A percentile compares a stretch with the other conserved stretches of the same genome.
These are phyloP conservation scores for Xylaria flabelliformis DNA, from an alignment of 495 filamentous ascomycete genomes.

Conservation along the genomic window DNA sequence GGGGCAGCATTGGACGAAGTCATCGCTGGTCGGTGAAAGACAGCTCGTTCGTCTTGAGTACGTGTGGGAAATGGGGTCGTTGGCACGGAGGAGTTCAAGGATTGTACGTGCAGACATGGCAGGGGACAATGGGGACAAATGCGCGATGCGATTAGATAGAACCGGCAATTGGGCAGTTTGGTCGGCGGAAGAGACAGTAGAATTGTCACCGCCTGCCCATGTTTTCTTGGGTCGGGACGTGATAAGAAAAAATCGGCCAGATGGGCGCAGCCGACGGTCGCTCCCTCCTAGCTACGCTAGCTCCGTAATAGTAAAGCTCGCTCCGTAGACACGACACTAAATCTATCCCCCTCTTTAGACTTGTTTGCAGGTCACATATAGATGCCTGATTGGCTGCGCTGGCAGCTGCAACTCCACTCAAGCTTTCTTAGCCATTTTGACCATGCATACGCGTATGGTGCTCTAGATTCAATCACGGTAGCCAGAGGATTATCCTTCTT, in stretches of 20 bases:
- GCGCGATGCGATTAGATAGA: constrained; percentile 32
- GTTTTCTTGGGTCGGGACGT: constrained; percentile 9
- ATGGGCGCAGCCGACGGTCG: constrained; percentile 28
- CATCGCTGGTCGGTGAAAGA: constrained; percentile 43
- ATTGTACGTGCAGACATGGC: constrained; percentile 25
- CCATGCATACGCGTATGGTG: not conserved
- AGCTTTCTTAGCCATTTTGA: not conserved
- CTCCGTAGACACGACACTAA: not conserved
- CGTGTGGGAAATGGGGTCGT: constrained; percentile 23
- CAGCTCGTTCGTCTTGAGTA: constrained; percentile 45
- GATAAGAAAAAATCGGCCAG: constrained; percentile 40
- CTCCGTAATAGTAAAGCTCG: not conserved
- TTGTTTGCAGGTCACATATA: not conserved
- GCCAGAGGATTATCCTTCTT: not conserved
- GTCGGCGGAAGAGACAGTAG: constrained; percentile 31
- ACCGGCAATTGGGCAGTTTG: constrained; percentile 29
- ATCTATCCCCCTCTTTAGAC: constrained; percentile 12
- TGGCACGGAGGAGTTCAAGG: constrained; percentile 6
- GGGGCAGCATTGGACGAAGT: constrained; percentile 45
- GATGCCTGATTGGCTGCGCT: constrained; percentile 27
- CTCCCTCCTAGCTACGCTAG: not conserved
- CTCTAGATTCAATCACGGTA: not conserved
- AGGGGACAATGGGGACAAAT: constrained; percentile 18
- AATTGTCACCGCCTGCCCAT: constrained; percentile 43
- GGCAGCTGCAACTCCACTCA: constrained; percentile 2